Conservation (phyloP, 441 rosid species). For the Erodium moschatum region DNA sequence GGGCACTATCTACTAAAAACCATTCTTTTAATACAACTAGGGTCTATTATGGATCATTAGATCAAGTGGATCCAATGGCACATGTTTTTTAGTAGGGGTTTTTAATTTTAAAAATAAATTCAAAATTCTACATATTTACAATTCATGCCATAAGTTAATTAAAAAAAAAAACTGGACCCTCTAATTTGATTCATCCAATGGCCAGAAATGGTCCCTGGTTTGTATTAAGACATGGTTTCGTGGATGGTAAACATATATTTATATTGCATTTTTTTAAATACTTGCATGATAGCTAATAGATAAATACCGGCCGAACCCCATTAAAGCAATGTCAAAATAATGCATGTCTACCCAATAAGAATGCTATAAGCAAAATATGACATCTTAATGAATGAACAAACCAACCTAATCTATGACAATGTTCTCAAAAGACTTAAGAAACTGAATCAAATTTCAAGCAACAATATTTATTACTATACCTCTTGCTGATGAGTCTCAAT, state of each 20-base stretch:
- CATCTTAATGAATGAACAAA: background rate
- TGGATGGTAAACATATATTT: background rate
- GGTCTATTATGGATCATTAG: no score
- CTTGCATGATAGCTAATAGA: background rate
- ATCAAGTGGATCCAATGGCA: no score
- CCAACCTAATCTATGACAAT: background rate
- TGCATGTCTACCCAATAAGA: background rate
- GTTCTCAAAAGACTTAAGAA: background rate
- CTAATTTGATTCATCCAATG: no score
- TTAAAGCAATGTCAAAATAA: background rate
- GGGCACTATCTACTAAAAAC: no score
- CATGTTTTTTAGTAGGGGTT: no score
- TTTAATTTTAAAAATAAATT: no score
- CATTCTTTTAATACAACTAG: no score
- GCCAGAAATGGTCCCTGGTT: no score
- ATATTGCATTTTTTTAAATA: background rate
- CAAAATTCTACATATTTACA: no score
- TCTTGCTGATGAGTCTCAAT: conserved; percentile 95
- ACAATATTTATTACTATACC: conserved; percentile 35
- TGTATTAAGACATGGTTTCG: no score
- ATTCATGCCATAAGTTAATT: no score
- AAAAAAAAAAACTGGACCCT: no score
- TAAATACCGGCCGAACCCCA: background rate
- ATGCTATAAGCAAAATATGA: background rate
- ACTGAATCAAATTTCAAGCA: background rate